Evolutionary conservation across 1,284 basidiomycete species (phyloP).

Genomic region (Caloboletus inedulis): DNA sequence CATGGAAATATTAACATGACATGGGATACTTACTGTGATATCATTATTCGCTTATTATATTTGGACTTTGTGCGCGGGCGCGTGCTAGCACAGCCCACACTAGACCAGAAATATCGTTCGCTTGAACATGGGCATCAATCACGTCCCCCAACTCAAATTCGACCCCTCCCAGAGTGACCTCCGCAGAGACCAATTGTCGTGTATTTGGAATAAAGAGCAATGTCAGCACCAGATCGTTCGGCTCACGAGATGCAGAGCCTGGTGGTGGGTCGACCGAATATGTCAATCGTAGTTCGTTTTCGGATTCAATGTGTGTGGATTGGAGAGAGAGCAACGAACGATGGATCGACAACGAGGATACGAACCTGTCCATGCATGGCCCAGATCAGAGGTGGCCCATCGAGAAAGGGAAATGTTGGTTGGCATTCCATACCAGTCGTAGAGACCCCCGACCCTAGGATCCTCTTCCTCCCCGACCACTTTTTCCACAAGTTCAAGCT

Average conservation of each 20-base stretch:
- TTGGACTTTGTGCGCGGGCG: slow-evolving; percentile 22
- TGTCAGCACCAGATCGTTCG: slow-evolving; percentile 45
- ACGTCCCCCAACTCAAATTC: slow-evolving; percentile 58
- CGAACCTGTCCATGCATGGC: slow-evolving; percentile 50
- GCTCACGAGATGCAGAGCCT: slow-evolving; percentile 14
- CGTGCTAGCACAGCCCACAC: slow-evolving; percentile 61
- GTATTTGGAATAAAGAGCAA: slow-evolving; percentile 70
- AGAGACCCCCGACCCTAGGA: slow-evolving; percentile 55
- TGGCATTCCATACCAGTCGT: slow-evolving; percentile 56
- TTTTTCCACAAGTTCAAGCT: slow-evolving; percentile 62
- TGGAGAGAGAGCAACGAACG: slow-evolving; percentile 58
- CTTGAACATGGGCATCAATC: slow-evolving; percentile 58
- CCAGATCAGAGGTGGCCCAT: neutral
- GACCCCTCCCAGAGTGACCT: slow-evolving; percentile 46
- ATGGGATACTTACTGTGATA: too few species aligned
- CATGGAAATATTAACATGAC: too few species aligned
- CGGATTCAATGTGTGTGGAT: slow-evolving; percentile 56
- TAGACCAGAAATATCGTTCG: slow-evolving; percentile 69
- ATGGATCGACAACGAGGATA: slow-evolving; percentile 62
- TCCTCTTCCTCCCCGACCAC: slow-evolving; percentile 66
- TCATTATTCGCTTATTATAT: neutral
- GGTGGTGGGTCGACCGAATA: slow-evolving; percentile 46
- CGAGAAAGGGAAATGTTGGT: neutral
- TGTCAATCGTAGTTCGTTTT: slow-evolving; percentile 71
- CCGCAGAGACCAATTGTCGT: slow-evolving; percentile 54